Evolutionary conservation across 2,329 filamentous ascomycete species (phyloP), one percentile per base, ranked within the genome.

Genomic region (Diplocarpon mali): DNA sequence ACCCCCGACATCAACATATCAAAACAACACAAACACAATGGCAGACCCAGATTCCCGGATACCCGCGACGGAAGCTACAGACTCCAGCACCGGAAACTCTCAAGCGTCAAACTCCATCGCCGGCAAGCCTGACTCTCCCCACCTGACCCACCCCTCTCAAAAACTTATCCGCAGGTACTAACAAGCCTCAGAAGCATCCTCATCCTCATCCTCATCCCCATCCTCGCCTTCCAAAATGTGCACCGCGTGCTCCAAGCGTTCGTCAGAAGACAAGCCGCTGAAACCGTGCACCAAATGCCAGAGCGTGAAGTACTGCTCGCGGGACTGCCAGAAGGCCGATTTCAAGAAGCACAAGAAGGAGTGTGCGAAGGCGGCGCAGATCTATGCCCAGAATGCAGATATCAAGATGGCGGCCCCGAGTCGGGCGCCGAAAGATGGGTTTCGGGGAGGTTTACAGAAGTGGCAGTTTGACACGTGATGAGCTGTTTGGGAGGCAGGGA

Each of bases 321-420:
- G 43, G 11, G 52, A 52, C 15, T 60, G 58, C 40, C 56, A 60
- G 38, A 50, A 49, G 34, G 39, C 29, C 5, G 38, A 58, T 30
- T 59, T 51, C 47, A 54, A 56, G 44, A 31, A n/a, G 13, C 57
- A 59, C 43, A 59, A 59, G 42, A 46, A 46, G 24, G 16, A 46
- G 13, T 60, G 57, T 38, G 43, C 56, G 2, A 17, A 30, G 20
- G 29, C 31, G 17, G 52, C 52, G 1, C 52, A 54, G 28, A 36
- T 38, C 9, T 54, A 52, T 46, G 52, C 52, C 3, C 24, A 40
- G 39, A 46, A 38, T 14, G 50, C 52, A 15, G 38, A 53, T 43
- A 42, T 54, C 16, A 52, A 51, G 40, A 38, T 49, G 39, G 50
- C 31, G 11, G 34, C 38, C 9, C 36, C 40, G 11, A 44, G 32